Base-by-base conservation (phyloP, 371 early-diverging fungal species). In the Capillidium rhysosporum region DNA sequence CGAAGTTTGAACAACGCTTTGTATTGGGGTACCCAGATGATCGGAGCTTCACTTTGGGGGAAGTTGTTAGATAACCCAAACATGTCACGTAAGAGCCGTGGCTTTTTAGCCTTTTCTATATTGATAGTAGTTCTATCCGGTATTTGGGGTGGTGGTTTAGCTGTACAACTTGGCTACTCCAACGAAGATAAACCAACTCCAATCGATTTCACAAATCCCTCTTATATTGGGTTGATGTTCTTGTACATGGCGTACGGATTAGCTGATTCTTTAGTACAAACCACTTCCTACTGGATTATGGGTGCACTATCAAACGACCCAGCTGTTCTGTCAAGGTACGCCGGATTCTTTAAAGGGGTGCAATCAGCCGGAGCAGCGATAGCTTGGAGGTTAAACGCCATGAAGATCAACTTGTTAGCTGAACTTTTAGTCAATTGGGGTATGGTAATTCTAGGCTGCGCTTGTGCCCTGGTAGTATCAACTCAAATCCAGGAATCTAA, bases 301-400 rank as follows among this genome's bases (percentile, higher is more conserved):
- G 84, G 85, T 10, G 74, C 84, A 40, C 69, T 82, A 49, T 71
- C 80, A 21, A 82, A 82, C 63, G 79, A 85, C 41, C 69, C 76
- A 57, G 61, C 69, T 55, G 56, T 69, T 29, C 69, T 83, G 25
- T 71, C 86, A 40, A 71, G 80, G 28, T 85, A 78, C 59, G 77
- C 81, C 20, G 89, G 69, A 20, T 66, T 63, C 55, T 69, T 65
- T 59, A 69, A 69, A 47, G 63, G 63, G 9, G 59, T 69, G 24
- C 69, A 69, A 49, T 66, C 67, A 9, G 63, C 64, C 9, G 69
- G 67, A 14, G 57, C 58, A 7, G 69, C 69, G 12, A 64, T 69
- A 8, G 62, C 67, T 1, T 66, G 67, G 29, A 57, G 63, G 8
- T 47, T 69, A 43, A 67, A 66, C 56, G 53, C 62, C 14, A 56